Base-by-base conservation (phyloP, 108 stramenopile species). In the Chaetoceros tenuissimus region DNA sequence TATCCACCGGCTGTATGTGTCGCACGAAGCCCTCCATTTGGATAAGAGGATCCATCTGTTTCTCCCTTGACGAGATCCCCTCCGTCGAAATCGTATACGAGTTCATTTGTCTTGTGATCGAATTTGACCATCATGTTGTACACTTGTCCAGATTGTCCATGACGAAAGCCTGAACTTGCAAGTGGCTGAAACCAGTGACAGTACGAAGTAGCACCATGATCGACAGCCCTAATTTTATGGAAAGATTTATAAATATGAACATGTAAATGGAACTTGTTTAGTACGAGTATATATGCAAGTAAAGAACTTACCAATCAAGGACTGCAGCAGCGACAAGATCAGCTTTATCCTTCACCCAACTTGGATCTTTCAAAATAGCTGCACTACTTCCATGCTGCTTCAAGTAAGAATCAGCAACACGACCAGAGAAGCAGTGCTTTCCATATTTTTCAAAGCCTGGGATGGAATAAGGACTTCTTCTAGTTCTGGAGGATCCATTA, bases 111-210 rank as follows among this genome's bases (percentile, higher is more conserved):
- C 50, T 70, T 59, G 24, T 53, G 40, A 64, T 92, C 79, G 76
- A 96, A 94, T 62, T 89, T 74, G 64, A 96, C 66, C 89, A 96
- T 94, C 74, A 84, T 89, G 75, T 92, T 96, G 48, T 96, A 89
- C 26, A 96, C 95, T 73, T 94, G 92, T 43, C 92, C 91, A 54
- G 81, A 74, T 61, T 83, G 79, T 49, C 95, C 95, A 74, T 94
- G 92, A 57, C 95, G 85, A 22, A 96, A 85, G 25, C 92, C 90
- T 19, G 71, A 77, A 57, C 89, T 59, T 22, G 85, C 95, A 86
- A 94, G 81, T 45, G 95, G 95, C 60, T 96, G 95, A 72, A 96
- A 96, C 92, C 88, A 94, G 66, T 96, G 95, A 74, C 90, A 92
- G 84, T 89, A 96, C 45, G 85, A 81, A 70, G 92, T 89, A 60